A percentile compares a stretch with the other conserved stretches of the same genome.
These are phyloP conservation scores for Neonectria neomacrospora DNA, from an alignment of 2,329 filamentous ascomycete genomes.

Conservation along the genomic window DNA sequence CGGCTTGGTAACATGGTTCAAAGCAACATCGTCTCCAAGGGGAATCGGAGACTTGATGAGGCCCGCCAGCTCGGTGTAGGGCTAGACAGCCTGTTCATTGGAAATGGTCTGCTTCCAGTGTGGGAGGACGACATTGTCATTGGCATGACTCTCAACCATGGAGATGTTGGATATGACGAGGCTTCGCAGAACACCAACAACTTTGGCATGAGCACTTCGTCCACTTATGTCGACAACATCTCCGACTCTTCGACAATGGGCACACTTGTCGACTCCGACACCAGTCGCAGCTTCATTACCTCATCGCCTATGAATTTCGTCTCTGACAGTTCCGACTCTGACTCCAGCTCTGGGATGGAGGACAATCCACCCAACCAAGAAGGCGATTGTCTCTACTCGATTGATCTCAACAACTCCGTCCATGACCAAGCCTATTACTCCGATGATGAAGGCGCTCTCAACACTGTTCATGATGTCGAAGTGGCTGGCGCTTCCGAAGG, in stretches of 20 bases:
- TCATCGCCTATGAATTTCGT: background rate
- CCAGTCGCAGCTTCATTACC: background rate
- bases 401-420: slow-evolving; percentile 39
- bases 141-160: slow-evolving; percentile 7
- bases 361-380: background rate
- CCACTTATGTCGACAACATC: background rate
- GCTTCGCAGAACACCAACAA: background rate
- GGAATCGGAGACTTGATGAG: slow-evolving; percentile 41
- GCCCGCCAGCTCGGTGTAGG: slow-evolving; percentile 39
- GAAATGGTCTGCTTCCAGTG: slow-evolving; percentile 44
- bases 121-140: slow-evolving; percentile 36
- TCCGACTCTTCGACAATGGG: background rate
- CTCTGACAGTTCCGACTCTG: background rate
- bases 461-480: slow-evolving; percentile 46
- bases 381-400: slow-evolving; percentile 17
- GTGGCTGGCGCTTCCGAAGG: slow-evolving; percentile 27
- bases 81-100: slow-evolving; percentile 39
- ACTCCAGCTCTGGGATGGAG: slow-evolving; percentile 17
- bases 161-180: background rate
- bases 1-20: slow-evolving; percentile 36
- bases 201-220: background rate
- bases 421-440: slow-evolving; percentile 32
- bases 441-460: slow-evolving; percentile 30
- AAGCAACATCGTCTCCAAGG: slow-evolving; percentile 40
- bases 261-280: background rate